A percentile compares a stretch with the other conserved stretches of the same genome.
These are phyloP conservation scores for Sugiyamaella smithiae DNA, from an alignment of 805 yeast genomes.

Conservation along the genomic window DNA sequence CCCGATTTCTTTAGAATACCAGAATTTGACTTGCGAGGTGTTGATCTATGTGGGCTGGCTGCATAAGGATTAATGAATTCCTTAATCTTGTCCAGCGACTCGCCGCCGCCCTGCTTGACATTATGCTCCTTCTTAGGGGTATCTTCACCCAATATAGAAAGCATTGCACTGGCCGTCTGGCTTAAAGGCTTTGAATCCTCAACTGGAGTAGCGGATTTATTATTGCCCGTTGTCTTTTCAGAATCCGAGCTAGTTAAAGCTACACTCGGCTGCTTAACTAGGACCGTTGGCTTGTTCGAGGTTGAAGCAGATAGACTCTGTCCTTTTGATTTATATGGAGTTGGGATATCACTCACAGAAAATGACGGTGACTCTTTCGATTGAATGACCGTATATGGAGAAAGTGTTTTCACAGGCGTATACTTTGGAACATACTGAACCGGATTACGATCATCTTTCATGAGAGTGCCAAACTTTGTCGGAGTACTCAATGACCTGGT, in stretches of 20 bases:
- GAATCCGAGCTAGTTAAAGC: background rate
- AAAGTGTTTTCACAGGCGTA: background rate
- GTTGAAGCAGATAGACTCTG: background rate
- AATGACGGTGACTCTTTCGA: background rate
- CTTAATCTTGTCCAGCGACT: constrained; percentile 25
- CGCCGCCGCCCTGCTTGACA: constrained; percentile 14
- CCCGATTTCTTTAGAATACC: background rate
- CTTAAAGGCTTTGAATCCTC: constrained; percentile 33
- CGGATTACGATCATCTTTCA: background rate
- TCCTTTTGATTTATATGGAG: constrained; percentile 15
- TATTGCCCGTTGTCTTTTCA: background rate
- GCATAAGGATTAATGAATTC: constrained; percentile 46
- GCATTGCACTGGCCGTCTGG: constrained; percentile 48
- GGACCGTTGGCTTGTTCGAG: background rate
- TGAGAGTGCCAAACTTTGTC: background rate
- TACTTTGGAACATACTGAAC: background rate
- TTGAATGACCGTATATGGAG: background rate
- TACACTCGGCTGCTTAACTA: background rate
- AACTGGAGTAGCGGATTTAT: background rate
- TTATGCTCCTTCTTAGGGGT: constrained; percentile 16
- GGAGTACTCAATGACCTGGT: background rate
- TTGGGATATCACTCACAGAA: constrained; percentile 10
- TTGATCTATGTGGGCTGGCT: constrained; percentile 7
- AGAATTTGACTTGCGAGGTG: background rate
- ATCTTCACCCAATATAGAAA: constrained; percentile 43